phyloP scores from a whole-genome alignment of 208 protist genomes.

The Trypanosoma platydactyli region DNA sequence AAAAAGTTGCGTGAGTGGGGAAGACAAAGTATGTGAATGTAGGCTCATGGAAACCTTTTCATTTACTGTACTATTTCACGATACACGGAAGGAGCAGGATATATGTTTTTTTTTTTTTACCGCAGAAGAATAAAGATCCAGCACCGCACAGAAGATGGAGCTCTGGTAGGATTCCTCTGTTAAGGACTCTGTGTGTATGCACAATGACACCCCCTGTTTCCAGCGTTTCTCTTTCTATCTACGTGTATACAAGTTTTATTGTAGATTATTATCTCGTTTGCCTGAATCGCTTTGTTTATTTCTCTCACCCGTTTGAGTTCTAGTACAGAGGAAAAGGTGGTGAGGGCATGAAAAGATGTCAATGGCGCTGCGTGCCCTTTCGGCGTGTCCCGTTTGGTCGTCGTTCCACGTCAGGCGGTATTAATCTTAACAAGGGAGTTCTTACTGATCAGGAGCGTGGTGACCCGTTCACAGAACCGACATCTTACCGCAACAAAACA shows the following conservation, averaged over 20 bases:
- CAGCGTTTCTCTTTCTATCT: not conserved
- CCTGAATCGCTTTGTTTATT: not conserved
- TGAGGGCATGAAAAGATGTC: conserved; percentile 15
- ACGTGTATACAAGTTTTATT: conserved; percentile 1
- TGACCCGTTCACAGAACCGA: conserved; percentile 73
- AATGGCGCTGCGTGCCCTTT: conserved; percentile 16
- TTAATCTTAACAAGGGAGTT: conserved; percentile 61
- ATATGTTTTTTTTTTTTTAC: too few relatives aligned
- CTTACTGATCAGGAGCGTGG: conserved; percentile 52
- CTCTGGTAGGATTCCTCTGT: too few relatives aligned
- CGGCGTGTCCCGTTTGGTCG: conserved; percentile 26
- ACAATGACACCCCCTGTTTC: too few relatives aligned
- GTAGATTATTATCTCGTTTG: too few relatives aligned
- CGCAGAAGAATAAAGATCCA: too few relatives aligned
- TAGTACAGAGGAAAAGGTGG: not conserved
- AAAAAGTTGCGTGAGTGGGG: too few relatives aligned
- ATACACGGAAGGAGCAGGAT: too few relatives aligned
- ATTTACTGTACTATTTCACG: too few relatives aligned
- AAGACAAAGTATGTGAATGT: too few relatives aligned
- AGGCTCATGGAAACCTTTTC: too few relatives aligned
- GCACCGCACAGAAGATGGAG: too few relatives aligned
- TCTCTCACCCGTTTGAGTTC: conserved; percentile 26
- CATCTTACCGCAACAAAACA: conserved; percentile 65
- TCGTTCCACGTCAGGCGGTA: conserved; percentile 37
- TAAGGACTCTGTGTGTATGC: too few relatives aligned